Base-by-base conservation (phyloP, 139 green algal species). In the Picochlorum sp. region DNA sequence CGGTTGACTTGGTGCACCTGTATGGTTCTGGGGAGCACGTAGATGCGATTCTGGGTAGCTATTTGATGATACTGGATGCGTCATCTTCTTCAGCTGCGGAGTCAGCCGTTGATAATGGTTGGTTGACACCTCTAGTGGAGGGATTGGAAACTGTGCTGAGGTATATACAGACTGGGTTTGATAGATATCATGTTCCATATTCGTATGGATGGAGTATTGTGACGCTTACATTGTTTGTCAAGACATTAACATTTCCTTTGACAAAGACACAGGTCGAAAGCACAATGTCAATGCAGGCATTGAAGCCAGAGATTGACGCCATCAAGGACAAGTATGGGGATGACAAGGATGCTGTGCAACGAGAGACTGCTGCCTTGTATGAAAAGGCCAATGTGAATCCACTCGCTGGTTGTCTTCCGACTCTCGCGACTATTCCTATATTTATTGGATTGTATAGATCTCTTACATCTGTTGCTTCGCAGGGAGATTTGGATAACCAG, bases 121-220 rank as follows among this genome's bases (percentile, higher is more conserved):
- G 72, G 23, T 81, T 95, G 59, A 76, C 76, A 34, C 72, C 75
- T 26, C 67, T 95, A 32, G 80, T 90, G 21, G 47, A 77, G 15
- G 66, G 65, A 8, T 86, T 95, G 65, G 85, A 95, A 69, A 62
- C 61, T 2, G 51, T 88, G 14, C 63, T 94, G 38, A 69, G 74
- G 68, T 78, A 85, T 44, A 23, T 97, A 26, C 86, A 98, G 62
- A 60, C 47, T 38, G 85, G 79, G 2, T 71, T 98, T 32, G 75
- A 85, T 24, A 69, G 51, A 16, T 63, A 86, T 5, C 45, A 83
- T 60, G 78, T 96, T 13, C 93, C 93, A 11, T 97, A 98, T 73
- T 85, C 83, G 2, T 98, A 98, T 68, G 90, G 90, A 24, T 97
- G 89, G 70, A 84, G 90, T 55, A 97, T 97, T 70, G 88, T 97